Base-by-base conservation (phyloP, 306 rosid genomes). In the Acacia crassicarpa region DNA sequence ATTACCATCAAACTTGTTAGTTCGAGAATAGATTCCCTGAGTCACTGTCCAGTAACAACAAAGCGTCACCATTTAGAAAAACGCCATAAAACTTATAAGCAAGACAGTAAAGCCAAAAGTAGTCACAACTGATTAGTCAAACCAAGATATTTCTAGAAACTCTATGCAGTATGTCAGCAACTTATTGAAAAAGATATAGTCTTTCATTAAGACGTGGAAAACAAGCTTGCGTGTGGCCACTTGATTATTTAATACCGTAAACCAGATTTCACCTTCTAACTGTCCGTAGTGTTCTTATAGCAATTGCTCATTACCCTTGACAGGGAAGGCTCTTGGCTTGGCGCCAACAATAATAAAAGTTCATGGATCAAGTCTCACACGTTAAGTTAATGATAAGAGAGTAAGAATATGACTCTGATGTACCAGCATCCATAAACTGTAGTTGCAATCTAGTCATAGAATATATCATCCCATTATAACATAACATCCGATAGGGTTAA, bases 1-100 rank as follows among this genome's bases (percentile, higher is more conserved):
- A 79, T 68, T 90, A 56, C 88, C 86, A 58, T 93, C 95, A 80
- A 91, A 95, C 25, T 0, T 67, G 19, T 12, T 10, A 30, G 84
- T 1, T 76, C 95, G 87, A 76, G 89, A 45, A 65, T 35, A 76
- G 63, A 90, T 46, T 72, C 90, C 91, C 81, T 91, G 98, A 30
- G 2, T 0, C 88, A 93, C 98, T 93, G 93, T 63, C 68, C 79
- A 59, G 73, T 43, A 84, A 78, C 78, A 81, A 79, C 72, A 82
- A 79, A 67, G 38, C 11, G 67, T 82, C 53, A 83, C 48, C 23
- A 63, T 81, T 69, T 58, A 58, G 30, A 51, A 22, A 58, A 54
- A 5, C 32, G 19, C 45, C 14, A 30, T 69, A 59, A 70, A 51
- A n/a, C 35, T 43, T 44, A 46, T 63, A 67, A 53, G 59, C 54